Evolutionary conservation across 2,329 filamentous ascomycete genomes (phyloP), one percentile per base, ranked within the genome.

Genomic region (Microdochium nivale): DNA sequence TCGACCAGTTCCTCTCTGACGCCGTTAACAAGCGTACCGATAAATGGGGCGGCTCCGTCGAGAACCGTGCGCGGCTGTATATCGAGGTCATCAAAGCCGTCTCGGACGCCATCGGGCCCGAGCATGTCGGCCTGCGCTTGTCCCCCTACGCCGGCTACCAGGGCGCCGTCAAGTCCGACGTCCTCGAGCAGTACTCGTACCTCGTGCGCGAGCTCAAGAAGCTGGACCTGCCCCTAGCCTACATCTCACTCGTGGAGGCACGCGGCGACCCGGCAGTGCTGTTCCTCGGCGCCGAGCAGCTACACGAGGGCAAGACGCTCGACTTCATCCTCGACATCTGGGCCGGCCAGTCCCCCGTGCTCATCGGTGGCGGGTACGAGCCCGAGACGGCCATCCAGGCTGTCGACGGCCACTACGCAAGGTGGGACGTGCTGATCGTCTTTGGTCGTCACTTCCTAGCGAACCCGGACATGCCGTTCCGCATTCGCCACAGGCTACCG

Each of bases 1-100:
- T 78, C 35, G 78, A 81, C 52, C 78, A 81, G 58, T 83, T 83
- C 64, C 69, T 74, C 3, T 78, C 80, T 55, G 74, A 77, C 53
- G 72, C 65, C 3, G 67, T 69, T 58, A 85, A 85, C 65, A 69
- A 70, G 48, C 72, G 81, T 1, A 78, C 73, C 0, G 79, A 83
- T 56, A 59, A 69, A 37, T 83, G 79, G 61, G 79, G 79, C 13
- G 79, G 79, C 27, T 75, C 69, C 51, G 70, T 80, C 49, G 77
- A 81, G 59, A 82, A 81, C 47, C 73, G 80, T 19, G 66, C 74
- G 1, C 69, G 76, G 0, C 75, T 83, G 54, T 71, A 67, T 0
- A 52, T 82, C 9, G 79, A 83, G 56, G 73, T 80, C 14, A 66
- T 74, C 1, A 70, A 76, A 50, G 77, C 78, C 1, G 73, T 83